Conservation (phyloP, 1,284 basidiomycete species). For the Sutorius eximius region DNA sequence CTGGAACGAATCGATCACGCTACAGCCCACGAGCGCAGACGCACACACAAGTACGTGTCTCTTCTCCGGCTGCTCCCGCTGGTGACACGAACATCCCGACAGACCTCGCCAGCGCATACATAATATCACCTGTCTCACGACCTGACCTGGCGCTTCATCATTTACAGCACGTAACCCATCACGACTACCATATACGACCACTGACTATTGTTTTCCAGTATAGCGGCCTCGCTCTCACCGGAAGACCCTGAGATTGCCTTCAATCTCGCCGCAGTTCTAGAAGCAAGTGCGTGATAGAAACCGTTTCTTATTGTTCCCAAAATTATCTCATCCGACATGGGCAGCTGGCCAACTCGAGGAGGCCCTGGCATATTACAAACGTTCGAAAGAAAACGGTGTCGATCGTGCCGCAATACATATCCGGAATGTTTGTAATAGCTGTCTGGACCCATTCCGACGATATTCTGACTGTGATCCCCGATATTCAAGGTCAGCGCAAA, state of each 20-base stretch:
- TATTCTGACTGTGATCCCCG: conserved; percentile 12
- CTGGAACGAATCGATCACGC: conserved; percentile 83
- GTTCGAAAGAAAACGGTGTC: conserved; percentile 76
- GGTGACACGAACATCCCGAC: conserved; percentile 30
- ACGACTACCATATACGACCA: conserved; percentile 27
- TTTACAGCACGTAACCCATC: conserved; percentile 59
- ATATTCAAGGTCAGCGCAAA: conserved; percentile 70
- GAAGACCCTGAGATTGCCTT: conserved; percentile 95
- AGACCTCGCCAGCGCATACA: conserved; percentile 95
- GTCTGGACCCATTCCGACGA: conserved; percentile 13
- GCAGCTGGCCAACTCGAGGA: conserved; percentile 79
- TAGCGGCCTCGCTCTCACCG: conserved; percentile 82
- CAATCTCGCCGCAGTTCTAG: conserved; percentile 88
- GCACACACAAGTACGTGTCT: conserved; percentile 83
- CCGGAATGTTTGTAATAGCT: conserved; percentile 61
- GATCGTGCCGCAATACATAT: conserved; percentile 85
- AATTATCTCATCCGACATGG: conserved; percentile 31
- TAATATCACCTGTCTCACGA: conserved; percentile 81
- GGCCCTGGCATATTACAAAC: conserved; percentile 78
- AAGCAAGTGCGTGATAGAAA: conserved; percentile 67
- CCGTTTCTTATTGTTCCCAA: conserved; percentile 34
- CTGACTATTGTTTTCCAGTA: conserved; percentile 51
- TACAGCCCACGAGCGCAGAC: conserved; percentile 86
- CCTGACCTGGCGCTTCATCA: conserved; percentile 91
- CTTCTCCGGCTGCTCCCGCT: conserved; percentile 17